phyloP scores from a whole-genome alignment of 179 eudicot genomes.

The Monotropa hypopitys region DNA sequence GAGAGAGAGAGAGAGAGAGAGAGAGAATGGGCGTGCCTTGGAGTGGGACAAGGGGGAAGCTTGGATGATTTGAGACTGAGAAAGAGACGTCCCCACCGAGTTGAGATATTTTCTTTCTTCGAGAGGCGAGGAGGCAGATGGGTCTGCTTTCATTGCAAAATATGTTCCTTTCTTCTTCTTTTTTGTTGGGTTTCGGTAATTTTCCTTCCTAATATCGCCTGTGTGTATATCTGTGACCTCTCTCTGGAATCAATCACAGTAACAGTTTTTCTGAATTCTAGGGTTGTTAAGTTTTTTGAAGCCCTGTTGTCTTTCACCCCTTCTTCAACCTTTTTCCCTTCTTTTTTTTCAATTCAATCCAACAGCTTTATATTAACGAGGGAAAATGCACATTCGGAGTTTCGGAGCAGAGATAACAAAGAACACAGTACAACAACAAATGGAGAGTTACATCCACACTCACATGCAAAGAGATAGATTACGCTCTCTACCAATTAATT shows the following conservation, averaged over 20 bases:
- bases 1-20: not conserved
- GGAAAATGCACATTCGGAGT: too few species aligned
- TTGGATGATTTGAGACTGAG: conserved; percentile 6
- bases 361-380: too few species aligned
- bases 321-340: not conserved
- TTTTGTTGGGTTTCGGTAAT: not conserved
- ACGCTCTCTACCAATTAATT: too few species aligned
- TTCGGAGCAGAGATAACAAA: too few species aligned
- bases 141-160: conserved; percentile 1
- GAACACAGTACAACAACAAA: too few species aligned
- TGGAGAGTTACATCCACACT: too few species aligned
- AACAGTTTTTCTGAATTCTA: too few species aligned
- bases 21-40: not conserved
- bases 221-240: not conserved
- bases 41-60: not conserved
- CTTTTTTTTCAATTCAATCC: too few species aligned
- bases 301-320: not conserved
- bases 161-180: not conserved
- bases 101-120: not conserved
- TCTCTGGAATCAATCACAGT: too few species aligned
- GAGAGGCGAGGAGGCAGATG: not conserved
- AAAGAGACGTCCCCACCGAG: not conserved
- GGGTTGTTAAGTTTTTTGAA: too few species aligned
- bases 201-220: too few species aligned
- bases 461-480: too few species aligned